These are phyloP conservation scores for Pseudogymnoascus sp. DNA, from an alignment of 2,329 filamentous ascomycete species.

Conservation along the genomic window DNA sequence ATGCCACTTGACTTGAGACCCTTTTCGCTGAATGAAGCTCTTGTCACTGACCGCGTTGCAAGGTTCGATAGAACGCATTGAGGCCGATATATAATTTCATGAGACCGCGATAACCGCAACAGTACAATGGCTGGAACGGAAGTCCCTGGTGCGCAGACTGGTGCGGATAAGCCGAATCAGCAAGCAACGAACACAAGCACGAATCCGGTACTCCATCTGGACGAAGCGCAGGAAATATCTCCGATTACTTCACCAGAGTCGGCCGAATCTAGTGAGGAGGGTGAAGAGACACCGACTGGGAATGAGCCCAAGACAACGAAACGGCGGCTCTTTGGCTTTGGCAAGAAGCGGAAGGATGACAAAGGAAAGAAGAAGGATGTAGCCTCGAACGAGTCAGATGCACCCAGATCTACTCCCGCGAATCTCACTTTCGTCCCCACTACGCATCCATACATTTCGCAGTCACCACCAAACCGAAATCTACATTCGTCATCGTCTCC, in stretches of 20 bases:
- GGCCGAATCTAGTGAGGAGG: conserved; percentile 21
- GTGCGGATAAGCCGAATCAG: not conserved
- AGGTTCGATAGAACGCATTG: conserved; percentile 5
- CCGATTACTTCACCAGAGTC: conserved; percentile 12
- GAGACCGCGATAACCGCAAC: not conserved
- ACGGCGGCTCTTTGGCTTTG: conserved; percentile 53
- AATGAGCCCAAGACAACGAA: conserved; percentile 41
- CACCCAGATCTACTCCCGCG: conserved; percentile 27
- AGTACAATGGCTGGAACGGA: conserved; percentile 6
- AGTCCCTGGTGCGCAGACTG: not conserved
- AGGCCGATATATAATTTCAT: not conserved
- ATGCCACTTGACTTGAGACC: not conserved
- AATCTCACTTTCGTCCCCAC: conserved; percentile 38
- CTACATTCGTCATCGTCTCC: conserved; percentile 64
- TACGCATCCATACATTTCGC: conserved; percentile 32
- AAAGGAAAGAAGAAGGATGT: conserved; percentile 34
- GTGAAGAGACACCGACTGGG: conserved; percentile 27
- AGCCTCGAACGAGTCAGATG: conserved; percentile 24
- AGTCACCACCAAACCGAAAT: conserved; percentile 49
- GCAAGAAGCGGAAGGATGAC: conserved; percentile 46
- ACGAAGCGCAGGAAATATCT: conserved; percentile 26
- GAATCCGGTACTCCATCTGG: conserved; percentile 19
- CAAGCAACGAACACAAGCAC: conserved; percentile 22
- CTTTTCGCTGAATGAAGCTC: not conserved
- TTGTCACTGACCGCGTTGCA: not conserved